These are phyloP conservation scores for Mollisiaceae sp. DNA, from an alignment of 2,329 filamentous ascomycete species.

Conservation along the genomic window DNA sequence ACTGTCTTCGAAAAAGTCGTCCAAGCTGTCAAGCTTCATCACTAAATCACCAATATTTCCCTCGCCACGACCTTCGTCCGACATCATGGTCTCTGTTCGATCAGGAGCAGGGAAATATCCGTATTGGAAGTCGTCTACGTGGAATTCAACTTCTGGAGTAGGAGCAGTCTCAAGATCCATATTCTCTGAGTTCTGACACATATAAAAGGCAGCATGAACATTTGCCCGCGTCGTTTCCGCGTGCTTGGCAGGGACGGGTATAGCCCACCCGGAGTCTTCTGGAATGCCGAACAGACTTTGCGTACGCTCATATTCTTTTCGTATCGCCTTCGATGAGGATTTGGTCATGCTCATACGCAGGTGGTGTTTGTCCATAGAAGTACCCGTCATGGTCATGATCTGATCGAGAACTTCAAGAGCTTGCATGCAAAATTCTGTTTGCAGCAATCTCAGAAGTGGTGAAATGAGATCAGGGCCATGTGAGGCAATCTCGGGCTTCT, in stretches of 20 bases:
- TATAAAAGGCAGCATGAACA: constrained; percentile 95
- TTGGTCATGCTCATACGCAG: constrained; percentile 98
- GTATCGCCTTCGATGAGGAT: constrained; percentile 80
- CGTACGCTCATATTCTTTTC: constrained; percentile 93
- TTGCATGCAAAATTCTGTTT: constrained; percentile 93
- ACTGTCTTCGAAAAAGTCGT: constrained; percentile 79
- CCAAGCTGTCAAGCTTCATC: constrained; percentile 76
- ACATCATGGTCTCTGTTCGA: constrained; percentile 90
- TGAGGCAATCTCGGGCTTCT: constrained; percentile 83
- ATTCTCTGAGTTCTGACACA: constrained; percentile 72
- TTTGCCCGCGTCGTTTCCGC: constrained; percentile 86
- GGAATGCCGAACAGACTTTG: constrained; percentile 97
- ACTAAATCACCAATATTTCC: constrained; percentile 83
- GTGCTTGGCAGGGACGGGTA: constrained; percentile 89
- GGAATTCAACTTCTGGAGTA: constrained; percentile 89
- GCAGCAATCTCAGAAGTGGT: constrained; percentile 83
- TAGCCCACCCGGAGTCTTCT: constrained; percentile 93
- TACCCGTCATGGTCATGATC: constrained; percentile 92
- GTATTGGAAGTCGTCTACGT: constrained; percentile 76
- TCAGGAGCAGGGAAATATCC: constrained; percentile 67
- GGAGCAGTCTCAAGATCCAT: constrained; percentile 65
- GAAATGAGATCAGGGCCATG: constrained; percentile 96
- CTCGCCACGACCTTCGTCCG: constrained; percentile 70
- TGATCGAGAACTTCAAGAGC: constrained; percentile 91
- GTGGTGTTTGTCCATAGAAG: constrained; percentile 91